Evolutionary conservation across 495 filamentous ascomycete genomes (phyloP).

Genomic region (Annulohypoxylon moriforme): DNA sequence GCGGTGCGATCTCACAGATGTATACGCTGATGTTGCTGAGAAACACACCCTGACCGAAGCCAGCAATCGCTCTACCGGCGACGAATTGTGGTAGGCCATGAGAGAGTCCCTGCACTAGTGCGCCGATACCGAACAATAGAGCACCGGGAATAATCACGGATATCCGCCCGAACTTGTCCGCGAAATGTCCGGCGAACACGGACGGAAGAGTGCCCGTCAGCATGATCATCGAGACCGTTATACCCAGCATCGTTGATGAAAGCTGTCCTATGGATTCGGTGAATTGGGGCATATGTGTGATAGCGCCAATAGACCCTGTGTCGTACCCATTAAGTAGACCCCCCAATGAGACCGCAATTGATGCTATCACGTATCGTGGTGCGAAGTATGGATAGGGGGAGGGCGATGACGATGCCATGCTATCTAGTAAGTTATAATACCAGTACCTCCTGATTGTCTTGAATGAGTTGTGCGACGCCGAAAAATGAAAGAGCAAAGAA

Average conservation of each 20-base stretch:
- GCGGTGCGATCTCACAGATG: constrained; percentile 71
- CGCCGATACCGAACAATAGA: constrained; percentile 66
- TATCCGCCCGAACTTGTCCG: constrained; percentile 68
- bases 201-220: constrained; percentile 70
- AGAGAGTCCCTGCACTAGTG: constrained; percentile 60
- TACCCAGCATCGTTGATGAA: constrained; percentile 66
- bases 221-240: constrained; percentile 72
- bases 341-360: constrained; percentile 40
- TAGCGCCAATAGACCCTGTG: constrained; percentile 71
- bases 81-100: constrained; percentile 65
- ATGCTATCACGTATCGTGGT: constrained; percentile 44
- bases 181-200: constrained; percentile 70
- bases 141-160: constrained; percentile 64
- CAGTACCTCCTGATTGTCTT: neutral
- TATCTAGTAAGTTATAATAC: too few species aligned
- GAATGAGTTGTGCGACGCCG: neutral
- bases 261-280: constrained; percentile 60
- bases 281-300: constrained; percentile 71
- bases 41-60: constrained; percentile 70
- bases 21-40: constrained; percentile 68
- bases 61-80: constrained; percentile 64
- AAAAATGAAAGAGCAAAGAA: neutral
- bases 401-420: constrained; percentile 18
- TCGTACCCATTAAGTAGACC: constrained; percentile 61
- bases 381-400: constrained; percentile 34